phyloP scores from a whole-genome alignment of 345 rosid genomes.

The Arabis alpina region DNA sequence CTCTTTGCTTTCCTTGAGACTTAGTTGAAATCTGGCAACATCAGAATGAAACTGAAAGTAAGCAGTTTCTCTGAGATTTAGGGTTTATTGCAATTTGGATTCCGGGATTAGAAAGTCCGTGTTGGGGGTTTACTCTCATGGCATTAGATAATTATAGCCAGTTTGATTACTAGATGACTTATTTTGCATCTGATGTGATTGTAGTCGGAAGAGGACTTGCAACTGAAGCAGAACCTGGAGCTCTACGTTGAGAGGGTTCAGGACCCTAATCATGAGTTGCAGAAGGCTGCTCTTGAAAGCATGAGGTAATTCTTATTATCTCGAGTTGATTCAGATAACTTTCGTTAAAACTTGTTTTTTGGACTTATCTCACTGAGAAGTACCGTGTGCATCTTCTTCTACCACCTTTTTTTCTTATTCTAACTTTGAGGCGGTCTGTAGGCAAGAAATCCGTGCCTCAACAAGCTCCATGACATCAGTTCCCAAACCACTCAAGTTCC shows the following conservation, averaged over 20 bases:
- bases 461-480: conserved; percentile 99
- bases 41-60: background rate
- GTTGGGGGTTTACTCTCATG: conserved; percentile 9
- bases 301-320: conserved; percentile 66
- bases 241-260: conserved; percentile 92
- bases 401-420: background rate
- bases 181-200: conserved; percentile 23
- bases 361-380: background rate
- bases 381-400: background rate
- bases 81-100: background rate
- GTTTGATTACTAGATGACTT: conserved; percentile 6
- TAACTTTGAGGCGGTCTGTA: conserved; percentile 36
- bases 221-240: conserved; percentile 91
- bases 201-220: conserved; percentile 95
- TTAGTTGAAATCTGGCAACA: no score
- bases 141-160: background rate
- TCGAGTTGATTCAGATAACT: background rate
- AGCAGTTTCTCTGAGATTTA: background rate
- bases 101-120: background rate
- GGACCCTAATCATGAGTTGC: conserved; percentile 84
- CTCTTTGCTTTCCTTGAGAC: conserved; percentile 1
- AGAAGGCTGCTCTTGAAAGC: conserved; percentile 91
- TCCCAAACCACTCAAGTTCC: conserved; percentile 97
- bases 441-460: conserved; percentile 90
- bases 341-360: conserved; percentile 4